These are phyloP conservation scores for Lecanicillium sp. DNA, from an alignment of 2,329 filamentous ascomycete species.

Conservation along the genomic window DNA sequence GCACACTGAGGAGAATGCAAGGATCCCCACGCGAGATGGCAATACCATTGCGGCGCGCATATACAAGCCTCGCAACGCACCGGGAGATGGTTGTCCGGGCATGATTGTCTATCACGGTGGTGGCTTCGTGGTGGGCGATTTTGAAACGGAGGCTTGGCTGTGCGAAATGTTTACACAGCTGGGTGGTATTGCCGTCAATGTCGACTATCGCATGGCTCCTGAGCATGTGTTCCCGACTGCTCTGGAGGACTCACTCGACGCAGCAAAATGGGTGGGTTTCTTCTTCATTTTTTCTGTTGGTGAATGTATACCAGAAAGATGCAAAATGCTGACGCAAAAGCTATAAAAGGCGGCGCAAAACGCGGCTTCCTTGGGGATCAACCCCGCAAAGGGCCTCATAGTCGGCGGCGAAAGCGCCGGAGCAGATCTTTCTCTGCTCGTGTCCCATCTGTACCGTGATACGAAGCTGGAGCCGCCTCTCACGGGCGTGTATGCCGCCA, in stretches of 20 bases:
- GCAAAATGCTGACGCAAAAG: neutral
- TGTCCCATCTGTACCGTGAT: slow-evolving; percentile 15
- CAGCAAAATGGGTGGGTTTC: slow-evolving; percentile 16
- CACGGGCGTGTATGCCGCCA: slow-evolving; percentile 18
- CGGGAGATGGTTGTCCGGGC: slow-evolving; percentile 13
- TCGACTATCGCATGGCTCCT: slow-evolving; percentile 20
- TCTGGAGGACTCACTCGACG: slow-evolving; percentile 20
- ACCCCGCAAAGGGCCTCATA: slow-evolving; percentile 16
- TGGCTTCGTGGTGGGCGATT: slow-evolving; percentile 17
- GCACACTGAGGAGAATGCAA: slow-evolving; percentile 14
- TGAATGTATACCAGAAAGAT: neutral
- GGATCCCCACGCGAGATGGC: slow-evolving; percentile 15
- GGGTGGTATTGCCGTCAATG: slow-evolving; percentile 17
- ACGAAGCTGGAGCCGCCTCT: slow-evolving; percentile 14
- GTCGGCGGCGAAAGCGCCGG: slow-evolving; percentile 20
- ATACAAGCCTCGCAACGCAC: slow-evolving; percentile 13
- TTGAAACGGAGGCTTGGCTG: slow-evolving; percentile 16
- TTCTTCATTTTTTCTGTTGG: no score
- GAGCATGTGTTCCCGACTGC: slow-evolving; percentile 20
- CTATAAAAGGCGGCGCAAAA: slow-evolving; percentile 15
- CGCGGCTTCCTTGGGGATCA: slow-evolving; percentile 14
- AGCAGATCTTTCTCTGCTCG: slow-evolving; percentile 18
- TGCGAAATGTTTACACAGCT: slow-evolving; percentile 17
- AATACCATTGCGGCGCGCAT: slow-evolving; percentile 13
- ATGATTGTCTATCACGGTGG: slow-evolving; percentile 21